These are phyloP conservation scores for Euptelea pleiosperma DNA, from an alignment of 164 flowering plant genomes.

Conservation along the genomic window DNA sequence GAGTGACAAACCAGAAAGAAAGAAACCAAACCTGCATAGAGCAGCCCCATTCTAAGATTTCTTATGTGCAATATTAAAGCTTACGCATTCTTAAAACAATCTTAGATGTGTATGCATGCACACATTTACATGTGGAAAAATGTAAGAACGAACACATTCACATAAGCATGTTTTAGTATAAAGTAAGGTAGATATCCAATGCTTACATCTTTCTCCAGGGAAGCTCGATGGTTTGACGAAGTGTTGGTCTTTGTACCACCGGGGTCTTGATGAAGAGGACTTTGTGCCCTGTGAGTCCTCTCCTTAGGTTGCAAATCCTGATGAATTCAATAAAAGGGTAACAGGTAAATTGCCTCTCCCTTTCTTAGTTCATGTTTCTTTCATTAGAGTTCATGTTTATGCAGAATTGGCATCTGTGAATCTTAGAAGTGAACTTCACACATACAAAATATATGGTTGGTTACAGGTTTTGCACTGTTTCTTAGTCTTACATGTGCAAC, in stretches of 20 bases:
- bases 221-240: conserved; percentile 48
- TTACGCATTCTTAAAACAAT: too few relatives aligned
- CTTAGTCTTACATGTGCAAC: conserved; percentile 41
- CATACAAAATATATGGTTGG: too few relatives aligned
- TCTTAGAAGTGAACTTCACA: background rate
- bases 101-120: too few relatives aligned
- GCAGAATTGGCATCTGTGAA: background rate
- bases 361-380: background rate
- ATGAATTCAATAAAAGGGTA: background rate
- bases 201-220: conserved; percentile 85
- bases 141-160: background rate
- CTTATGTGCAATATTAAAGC: too few relatives aligned
- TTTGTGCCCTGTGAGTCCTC: conserved; percentile 25
- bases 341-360: background rate
- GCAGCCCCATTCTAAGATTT: too few relatives aligned
- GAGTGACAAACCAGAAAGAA: too few relatives aligned
- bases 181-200: too few relatives aligned
- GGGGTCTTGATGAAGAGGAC: conserved; percentile 35
- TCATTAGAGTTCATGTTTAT: background rate
- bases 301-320: conserved; percentile 39
- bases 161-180: background rate
- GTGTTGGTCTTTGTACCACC: conserved; percentile 19
- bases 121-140: background rate
- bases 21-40: too few relatives aligned
- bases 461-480: too few relatives aligned